Base-by-base conservation (phyloP, 1,284 basidiomycete genomes). In the Microbotryum scabiosae region DNA sequence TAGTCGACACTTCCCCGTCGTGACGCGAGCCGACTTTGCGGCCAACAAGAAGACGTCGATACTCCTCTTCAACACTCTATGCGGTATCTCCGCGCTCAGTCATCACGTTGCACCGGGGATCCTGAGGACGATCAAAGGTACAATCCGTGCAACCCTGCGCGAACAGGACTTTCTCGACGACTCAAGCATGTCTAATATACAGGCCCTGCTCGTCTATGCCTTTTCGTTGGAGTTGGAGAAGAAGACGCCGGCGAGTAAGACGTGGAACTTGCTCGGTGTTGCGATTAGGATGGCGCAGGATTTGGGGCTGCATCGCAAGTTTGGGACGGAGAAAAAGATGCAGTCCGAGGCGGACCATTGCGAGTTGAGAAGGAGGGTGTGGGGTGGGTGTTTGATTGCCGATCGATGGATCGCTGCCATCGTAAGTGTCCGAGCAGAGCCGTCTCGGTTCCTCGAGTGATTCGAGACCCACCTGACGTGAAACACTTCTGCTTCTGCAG, bases 161-260 rank as follows among this genome's bases (percentile, higher is more conserved):
- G 81, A 84, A 51, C 90, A 94, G 62, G 93, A 97, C 74, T 85
- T 96, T 46, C 78, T 97, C 61, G 90, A 87, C 57, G 90, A 87
- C 52, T 85, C 90, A 36, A 85, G 84, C 50, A 84, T 93, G 62
- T 83, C 85, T 62, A 92, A 96, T 70, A 86, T 97, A 25, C 92
- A 97, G 75, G 84, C 90, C 2, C 76, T 97, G 62, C 80, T 97
- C 64, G 86, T 93, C 66, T 92, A 70, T 83, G 85, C 72, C 84
- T 90, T 84, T 83, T 83, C 57, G 84, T 74, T 72, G 54, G 78
- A 79, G 60, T 71, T 78, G 10, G 79, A 76, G 62, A 73, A 74
- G 48, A 69, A 69, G 9, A 71, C 70, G 2, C 72, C 74, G n/a
- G 74, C 73, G 58, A 68, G 67, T 51, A 75, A 74, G 28, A 71